Evolutionary conservation across 768 basidiomycete species (phyloP), one percentile per base, ranked within the genome.

Genomic region (Kwoniella sp.): DNA sequence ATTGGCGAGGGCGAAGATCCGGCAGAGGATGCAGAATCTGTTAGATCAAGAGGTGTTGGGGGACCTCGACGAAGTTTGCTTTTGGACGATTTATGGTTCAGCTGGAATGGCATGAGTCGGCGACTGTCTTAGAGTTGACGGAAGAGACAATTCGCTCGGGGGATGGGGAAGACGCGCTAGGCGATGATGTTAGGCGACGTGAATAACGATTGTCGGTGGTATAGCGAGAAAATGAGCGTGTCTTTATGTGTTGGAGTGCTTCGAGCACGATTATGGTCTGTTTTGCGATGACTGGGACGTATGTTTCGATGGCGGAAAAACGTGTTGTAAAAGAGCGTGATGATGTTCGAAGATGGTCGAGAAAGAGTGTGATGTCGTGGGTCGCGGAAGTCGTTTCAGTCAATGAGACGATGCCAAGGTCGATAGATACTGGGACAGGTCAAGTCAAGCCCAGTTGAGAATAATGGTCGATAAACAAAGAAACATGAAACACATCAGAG

Each of bases 41-140:
- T 10, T 15, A 24, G 1, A n/a, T 54, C 19, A 21, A 57, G 57
- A 13, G 47, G 55, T 17, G 55, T 27, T 15, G 40, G 40, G 3
- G 40, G 40, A 44, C 40, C 40, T 26, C 49, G 40, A 15, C 58
- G 49, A n/a, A 65, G 40, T 55, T 65, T 65, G 19, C 30, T 36
- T 65, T 59, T 55, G 15, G 64, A 65, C 21, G 64, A 24, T 50
- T 65, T 60, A 22, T 54, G 55, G n/a, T 58, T 52, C 9, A 60
- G 51, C 25, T 58, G 55, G 49, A 66, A 44, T 44, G 40, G 40
- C 40, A 44, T 44, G 40, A 19, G 40, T 44, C 47, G 40, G 33
- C 33, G 33, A 33, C 13, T 6, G 33, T 33, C 6, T 13, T 6
- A 6, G 33, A 44, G 7, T 44, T 44, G 7, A 4, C 3, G 17